These are phyloP conservation scores for Pueraria montana DNA, from an alignment of 306 rosid genomes.

Conservation along the genomic window DNA sequence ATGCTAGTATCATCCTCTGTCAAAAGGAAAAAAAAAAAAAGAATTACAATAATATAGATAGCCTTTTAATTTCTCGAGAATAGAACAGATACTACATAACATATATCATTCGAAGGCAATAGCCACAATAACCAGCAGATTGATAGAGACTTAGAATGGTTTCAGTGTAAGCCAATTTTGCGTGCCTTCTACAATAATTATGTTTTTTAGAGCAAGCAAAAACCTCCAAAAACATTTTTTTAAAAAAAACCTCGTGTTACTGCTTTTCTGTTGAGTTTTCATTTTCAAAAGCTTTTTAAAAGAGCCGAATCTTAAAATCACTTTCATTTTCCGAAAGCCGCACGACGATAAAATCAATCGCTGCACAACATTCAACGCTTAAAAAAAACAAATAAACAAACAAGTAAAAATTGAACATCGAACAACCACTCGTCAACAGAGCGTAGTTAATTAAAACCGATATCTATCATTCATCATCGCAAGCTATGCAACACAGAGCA, in stretches of 20 bases:
- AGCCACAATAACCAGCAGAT: neutral
- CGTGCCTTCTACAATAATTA: neutral
- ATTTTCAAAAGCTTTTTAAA: neutral
- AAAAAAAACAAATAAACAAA: neutral
- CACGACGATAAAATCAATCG: neutral
- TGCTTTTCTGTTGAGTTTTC: neutral
- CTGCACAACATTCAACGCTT: conserved; percentile 1
- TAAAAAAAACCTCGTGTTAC: neutral
- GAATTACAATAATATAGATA: conserved; percentile 4
- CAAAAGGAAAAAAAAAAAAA: conserved; percentile 15
- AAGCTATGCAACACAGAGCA: neutral
- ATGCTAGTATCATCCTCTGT: conserved; percentile 98
- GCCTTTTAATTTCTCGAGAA: conserved; percentile 23
- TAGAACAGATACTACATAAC: neutral
- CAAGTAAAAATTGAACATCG: neutral
- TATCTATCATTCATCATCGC: too few relatives aligned
- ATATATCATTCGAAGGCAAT: neutral
- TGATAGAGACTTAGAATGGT: conserved; percentile 8
- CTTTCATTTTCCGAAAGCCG: conserved; percentile 9
- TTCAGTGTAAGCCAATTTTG: conserved; percentile 7
- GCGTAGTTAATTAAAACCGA: neutral
- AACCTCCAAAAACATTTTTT: neutral
- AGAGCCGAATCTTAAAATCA: neutral
- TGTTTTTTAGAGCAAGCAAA: neutral
- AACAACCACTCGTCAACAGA: neutral